phyloP scores from a whole-genome alignment of 2,329 filamentous ascomycete genomes.

The Colletotrichum spinosum region DNA sequence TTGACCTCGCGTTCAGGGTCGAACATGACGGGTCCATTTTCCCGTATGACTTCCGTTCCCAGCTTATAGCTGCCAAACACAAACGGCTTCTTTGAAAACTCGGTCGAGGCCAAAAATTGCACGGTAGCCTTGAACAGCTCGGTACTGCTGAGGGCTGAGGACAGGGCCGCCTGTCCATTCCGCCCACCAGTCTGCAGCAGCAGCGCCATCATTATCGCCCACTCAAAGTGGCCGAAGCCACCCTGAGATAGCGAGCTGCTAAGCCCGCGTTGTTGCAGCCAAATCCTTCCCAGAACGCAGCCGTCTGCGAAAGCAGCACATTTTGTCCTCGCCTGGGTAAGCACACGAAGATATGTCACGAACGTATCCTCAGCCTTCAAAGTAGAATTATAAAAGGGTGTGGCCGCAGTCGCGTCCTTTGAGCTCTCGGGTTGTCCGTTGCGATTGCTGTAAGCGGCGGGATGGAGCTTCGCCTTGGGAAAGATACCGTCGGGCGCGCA shows the following conservation, averaged over 20 bases:
- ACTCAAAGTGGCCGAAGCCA: conserved; percentile 95
- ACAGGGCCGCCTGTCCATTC: conserved; percentile 78
- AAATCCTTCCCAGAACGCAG: conserved; percentile 86
- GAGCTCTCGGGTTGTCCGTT: conserved; percentile 58
- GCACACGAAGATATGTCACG: conserved; percentile 78
- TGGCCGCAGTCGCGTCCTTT: conserved; percentile 61
- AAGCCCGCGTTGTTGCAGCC: conserved; percentile 91
- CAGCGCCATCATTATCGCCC: conserved; percentile 82
- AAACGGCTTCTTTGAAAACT: conserved; percentile 77
- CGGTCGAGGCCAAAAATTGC: conserved; percentile 83
- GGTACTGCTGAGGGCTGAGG: conserved; percentile 85
- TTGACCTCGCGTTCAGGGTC: conserved; percentile 83
- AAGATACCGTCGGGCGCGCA: conserved; percentile 79
- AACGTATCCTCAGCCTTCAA: conserved; percentile 82
- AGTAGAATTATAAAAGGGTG: conserved; percentile 90
- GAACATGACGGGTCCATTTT: conserved; percentile 76
- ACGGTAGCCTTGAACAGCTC: conserved; percentile 94
- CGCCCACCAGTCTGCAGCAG: conserved; percentile 82
- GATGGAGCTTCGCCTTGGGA: conserved; percentile 75
- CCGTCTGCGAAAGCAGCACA: conserved; percentile 84
- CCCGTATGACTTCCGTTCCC: conserved; percentile 54
- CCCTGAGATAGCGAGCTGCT: conserved; percentile 75
- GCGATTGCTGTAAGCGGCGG: conserved; percentile 77
- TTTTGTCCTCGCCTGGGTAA: conserved; percentile 76
- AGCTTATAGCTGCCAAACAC: conserved; percentile 59